phyloP scores from a whole-genome alignment of 352 stramenopile genomes.

The Phytophthora lateralis region DNA sequence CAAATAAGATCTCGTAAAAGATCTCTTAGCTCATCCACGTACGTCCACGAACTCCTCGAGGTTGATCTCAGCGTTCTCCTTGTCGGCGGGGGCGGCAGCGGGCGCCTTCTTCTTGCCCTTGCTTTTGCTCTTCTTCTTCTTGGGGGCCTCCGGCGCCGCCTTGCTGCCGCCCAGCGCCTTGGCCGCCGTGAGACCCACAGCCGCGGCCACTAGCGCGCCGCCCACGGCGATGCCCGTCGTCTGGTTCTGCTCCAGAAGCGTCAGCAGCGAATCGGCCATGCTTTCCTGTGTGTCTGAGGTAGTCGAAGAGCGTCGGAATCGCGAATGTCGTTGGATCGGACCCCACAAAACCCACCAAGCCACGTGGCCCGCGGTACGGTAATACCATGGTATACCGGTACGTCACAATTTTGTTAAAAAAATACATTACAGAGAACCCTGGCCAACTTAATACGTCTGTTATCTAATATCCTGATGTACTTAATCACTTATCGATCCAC shows the following conservation, averaged over 20 bases:
- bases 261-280: conserved; percentile 73
- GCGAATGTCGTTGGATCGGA: conserved; percentile 20
- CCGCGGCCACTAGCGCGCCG: conserved; percentile 66
- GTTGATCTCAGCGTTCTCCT: conserved; percentile 56
- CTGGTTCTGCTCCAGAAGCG: conserved; percentile 67
- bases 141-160: conserved; percentile 29
- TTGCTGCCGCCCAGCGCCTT: conserved; percentile 65
- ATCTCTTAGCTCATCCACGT: background rate
- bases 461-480: no score
- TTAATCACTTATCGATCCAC: no score
- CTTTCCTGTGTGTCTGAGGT: conserved; percentile 9
- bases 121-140: conserved; percentile 68
- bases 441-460: no score
- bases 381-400: no score
- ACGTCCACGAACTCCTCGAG: conserved; percentile 72
- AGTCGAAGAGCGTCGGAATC: conserved; percentile 15
- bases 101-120: conserved; percentile 64
- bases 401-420: no score
- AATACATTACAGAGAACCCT: no score
- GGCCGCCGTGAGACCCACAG: conserved; percentile 68
- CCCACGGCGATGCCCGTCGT: conserved; percentile 68
- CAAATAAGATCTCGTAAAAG: conserved; percentile 4
- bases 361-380: conserved; percentile 9
- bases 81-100: conserved; percentile 22
- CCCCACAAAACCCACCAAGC: background rate